Base-by-base conservation (phyloP, 306 rosid genomes). In the Vigna trinervia region DNA sequence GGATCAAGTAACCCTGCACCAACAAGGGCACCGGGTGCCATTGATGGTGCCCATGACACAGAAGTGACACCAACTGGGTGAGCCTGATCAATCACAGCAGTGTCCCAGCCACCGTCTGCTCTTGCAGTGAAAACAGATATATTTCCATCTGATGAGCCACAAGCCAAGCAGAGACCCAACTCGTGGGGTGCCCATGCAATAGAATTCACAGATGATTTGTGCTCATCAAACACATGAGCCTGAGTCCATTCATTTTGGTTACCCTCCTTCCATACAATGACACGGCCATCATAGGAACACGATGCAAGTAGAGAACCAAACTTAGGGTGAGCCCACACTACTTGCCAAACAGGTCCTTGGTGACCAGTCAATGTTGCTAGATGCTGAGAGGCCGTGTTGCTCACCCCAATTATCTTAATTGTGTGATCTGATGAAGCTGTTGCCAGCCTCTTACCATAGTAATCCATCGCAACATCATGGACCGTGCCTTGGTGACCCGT, bases 341-440 rank as follows among this genome's bases (percentile, higher is more conserved):
- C 94, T 82, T 92, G 91, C 96, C 96, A 90, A 23, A 92, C 96
- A 52, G 96, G 91, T 41, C 97, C 97, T 84, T 88, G 93, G 65
- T 92, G 92, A 86, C 97, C 93, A 0, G 87, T 71, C 41, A 92
- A 76, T 2, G 96, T 90, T 5, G 93, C 93, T 14, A 92, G 88
- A 87, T 83, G 93, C 76, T 92, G 41, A 36, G 41, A 36, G 41
- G 41, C 41, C 41, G 41, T 36, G 41, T 36, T 36, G 77, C 85
- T 94, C 22, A 78, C 10, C 6, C 41, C 41, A 36, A 36, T 36
- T 5, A 36, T 36, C 41, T 36, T 36, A 36, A 36, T 36, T 36
- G 41, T 36, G 41, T 36, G 41, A 36, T 36, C 41, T 36, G 41
- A 36, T 36, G 41, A 36, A 36, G 41, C 41, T 5, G 41, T 36